Evolutionary conservation across 2,329 filamentous ascomycete species (phyloP), one percentile per base, ranked within the genome.

Genomic region (Monosporascus sp.): DNA sequence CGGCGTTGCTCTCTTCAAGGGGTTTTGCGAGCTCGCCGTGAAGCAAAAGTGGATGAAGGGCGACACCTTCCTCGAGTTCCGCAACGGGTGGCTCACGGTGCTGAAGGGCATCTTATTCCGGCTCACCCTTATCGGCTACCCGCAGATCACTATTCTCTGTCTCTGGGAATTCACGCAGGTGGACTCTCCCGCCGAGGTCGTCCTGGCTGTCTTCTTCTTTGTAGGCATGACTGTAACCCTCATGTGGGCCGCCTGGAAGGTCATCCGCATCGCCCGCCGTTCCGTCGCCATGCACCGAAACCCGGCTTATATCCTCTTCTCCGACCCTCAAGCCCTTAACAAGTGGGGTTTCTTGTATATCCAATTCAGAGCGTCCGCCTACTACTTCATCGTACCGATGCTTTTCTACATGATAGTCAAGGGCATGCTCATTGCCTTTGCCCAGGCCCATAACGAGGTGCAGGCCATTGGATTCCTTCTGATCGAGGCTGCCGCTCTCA

Each of bases 261-360:
- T 95, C 53, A 86, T 92, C 63, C 83, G 84, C 48, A 85, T 94
- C 53, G 90, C 89, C 17, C 88, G 88, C 63, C 86, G 88, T 60
- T 94, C 89, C 22, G 86, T 92, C 59, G 74, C 80, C 49, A 90
- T 94, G 84, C 90, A 95, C 80, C 91, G 91, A 74, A 95, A 94
- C 73, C 89, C 90, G 19, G 90, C 89, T 40, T 94, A 94, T 70
- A 93, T 94, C 63, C 84, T 95, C 54, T 95, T 92, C 75, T 94
- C 90, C 7, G 90, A 95, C 66, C 88, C 89, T 4, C 80, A 88
- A 53, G 86, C 87, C 50, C 78, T 95, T 60, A 94, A 95, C 81
- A 92, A 94, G 72, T 95, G 90, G 90, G 90, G 90, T 37, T 95
- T 95, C 77, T 77, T 95, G 52, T 95, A 95, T 68, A 87, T 95